Conservation (phyloP, 345 rosid genomes). For the Eucalyptus fibrosa region DNA sequence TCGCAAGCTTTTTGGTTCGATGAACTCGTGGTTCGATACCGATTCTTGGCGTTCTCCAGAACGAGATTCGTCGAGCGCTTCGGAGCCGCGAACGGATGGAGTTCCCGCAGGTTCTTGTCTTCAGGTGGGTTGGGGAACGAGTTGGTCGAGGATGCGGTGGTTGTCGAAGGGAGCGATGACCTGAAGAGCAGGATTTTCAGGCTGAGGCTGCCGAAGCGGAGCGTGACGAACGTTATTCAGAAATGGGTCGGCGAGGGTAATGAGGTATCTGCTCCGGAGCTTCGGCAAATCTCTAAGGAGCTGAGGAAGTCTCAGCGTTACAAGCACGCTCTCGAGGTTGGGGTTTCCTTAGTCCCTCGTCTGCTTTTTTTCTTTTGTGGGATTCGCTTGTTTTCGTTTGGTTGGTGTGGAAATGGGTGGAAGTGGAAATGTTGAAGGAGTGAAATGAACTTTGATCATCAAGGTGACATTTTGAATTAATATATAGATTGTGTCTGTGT, state of each 20-base stretch:
- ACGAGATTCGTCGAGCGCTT: background rate
- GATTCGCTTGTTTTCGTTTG: background rate
- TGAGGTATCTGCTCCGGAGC: slow-evolving; percentile 33
- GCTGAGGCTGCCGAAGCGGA: slow-evolving; percentile 75
- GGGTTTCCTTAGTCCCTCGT: background rate
- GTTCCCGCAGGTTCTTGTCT: slow-evolving; percentile 8
- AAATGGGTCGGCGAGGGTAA: slow-evolving; percentile 85
- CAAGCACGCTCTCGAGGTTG: slow-evolving; percentile 95
- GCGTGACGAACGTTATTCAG: slow-evolving; percentile 58
- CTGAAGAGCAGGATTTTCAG: slow-evolving; percentile 63
- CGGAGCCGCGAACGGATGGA: background rate
- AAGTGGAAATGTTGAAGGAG: background rate
- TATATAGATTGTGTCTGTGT: background rate
- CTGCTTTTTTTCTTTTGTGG: background rate
- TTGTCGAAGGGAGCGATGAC: slow-evolving; percentile 31
- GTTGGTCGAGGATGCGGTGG: slow-evolving; percentile 12
- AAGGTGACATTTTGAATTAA: background rate
- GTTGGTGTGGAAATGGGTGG: background rate
- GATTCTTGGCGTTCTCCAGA: background rate
- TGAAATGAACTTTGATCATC: background rate
- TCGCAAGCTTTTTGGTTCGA: background rate
- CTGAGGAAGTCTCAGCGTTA: slow-evolving; percentile 68
- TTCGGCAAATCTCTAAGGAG: slow-evolving; percentile 65
- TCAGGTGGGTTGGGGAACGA: slow-evolving; percentile 17
- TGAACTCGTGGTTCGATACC: background rate